A percentile compares a stretch with the other conserved stretches of the same genome.
Conservation (phyloP, 495 filamentous ascomycete species). For the Aspergillus sclerotioniger region DNA sequence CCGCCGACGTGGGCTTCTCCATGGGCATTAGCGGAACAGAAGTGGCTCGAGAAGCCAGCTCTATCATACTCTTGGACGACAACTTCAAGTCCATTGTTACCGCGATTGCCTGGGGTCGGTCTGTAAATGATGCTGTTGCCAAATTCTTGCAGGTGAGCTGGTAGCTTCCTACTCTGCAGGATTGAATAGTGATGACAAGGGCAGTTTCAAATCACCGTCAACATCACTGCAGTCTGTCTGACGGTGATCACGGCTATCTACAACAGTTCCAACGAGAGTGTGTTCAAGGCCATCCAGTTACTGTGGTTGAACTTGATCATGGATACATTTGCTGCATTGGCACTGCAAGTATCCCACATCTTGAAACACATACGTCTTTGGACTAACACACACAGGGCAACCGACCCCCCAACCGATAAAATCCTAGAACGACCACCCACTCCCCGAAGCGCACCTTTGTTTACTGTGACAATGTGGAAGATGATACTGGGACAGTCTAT, state of each 20-base stretch:
- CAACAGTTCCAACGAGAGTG: slow-evolving; percentile 60
- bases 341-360: slow-evolving; percentile 38
- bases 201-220: slow-evolving; percentile 87
- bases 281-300: slow-evolving; percentile 84
- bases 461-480: slow-evolving; percentile 91
- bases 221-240: slow-evolving; percentile 79
- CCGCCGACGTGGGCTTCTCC: slow-evolving; percentile 89
- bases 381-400: slow-evolving; percentile 45
- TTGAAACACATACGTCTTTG: too few relatives aligned
- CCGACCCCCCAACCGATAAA: slow-evolving; percentile 75
- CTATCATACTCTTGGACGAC: slow-evolving; percentile 89
- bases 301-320: slow-evolving; percentile 94
- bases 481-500: slow-evolving; percentile 88
- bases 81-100: slow-evolving; percentile 88
- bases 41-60: slow-evolving; percentile 88
- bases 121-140: slow-evolving; percentile 87
- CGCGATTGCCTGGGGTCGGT: slow-evolving; percentile 85
- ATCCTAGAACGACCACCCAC: slow-evolving; percentile 82
- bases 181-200: too few relatives aligned
- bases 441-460: slow-evolving; percentile 72
- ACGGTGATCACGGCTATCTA: slow-evolving; percentile 81
- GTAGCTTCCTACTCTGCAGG: too few relatives aligned
- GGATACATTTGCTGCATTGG: slow-evolving; percentile 87
- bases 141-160: slow-evolving; percentile 62
- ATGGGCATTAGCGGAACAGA: slow-evolving; percentile 92